Evolutionary conservation across 352 stramenopile species (phyloP).

Genomic region (Globisporangium recalcitrans): DNA sequence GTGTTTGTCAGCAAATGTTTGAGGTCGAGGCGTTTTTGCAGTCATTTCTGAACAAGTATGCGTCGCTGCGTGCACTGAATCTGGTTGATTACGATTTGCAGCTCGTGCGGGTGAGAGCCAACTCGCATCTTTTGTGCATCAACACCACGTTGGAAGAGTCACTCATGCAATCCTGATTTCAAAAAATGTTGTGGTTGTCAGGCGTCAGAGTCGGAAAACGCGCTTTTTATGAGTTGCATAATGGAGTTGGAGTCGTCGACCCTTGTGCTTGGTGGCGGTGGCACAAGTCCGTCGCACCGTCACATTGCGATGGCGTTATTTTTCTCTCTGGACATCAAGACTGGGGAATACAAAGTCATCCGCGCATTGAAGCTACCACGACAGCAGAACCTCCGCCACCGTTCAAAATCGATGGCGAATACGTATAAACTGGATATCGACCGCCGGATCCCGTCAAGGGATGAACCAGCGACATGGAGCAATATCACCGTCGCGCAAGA

Average conservation of each 20-base stretch:
- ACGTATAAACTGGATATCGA: slow-evolving; percentile 29
- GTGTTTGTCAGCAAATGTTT: slow-evolving; percentile 40
- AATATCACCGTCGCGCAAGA: slow-evolving; percentile 37
- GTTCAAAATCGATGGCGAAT: slow-evolving; percentile 27
- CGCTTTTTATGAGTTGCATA: slow-evolving; percentile 44
- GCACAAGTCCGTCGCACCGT: background rate
- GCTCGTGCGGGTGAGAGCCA: slow-evolving; percentile 41
- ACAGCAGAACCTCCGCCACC: slow-evolving; percentile 22
- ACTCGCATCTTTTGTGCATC: too few species aligned
- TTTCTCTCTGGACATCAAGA: slow-evolving; percentile 36
- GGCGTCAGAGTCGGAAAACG: slow-evolving; percentile 23
- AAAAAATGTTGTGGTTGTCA: slow-evolving; percentile 10
- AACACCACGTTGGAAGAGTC: background rate
- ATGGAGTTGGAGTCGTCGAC: slow-evolving; percentile 29
- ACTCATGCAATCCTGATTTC: background rate
- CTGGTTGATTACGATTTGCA: slow-evolving; percentile 62
- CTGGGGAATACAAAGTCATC: slow-evolving; percentile 37
- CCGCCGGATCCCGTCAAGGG: slow-evolving; percentile 17
- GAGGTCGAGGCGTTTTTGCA: slow-evolving; percentile 55
- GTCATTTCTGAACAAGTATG: slow-evolving; percentile 39
- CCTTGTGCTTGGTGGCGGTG: background rate
- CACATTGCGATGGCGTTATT: slow-evolving; percentile 36
- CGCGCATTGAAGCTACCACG: slow-evolving; percentile 38
- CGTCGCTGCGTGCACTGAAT: slow-evolving; percentile 29
- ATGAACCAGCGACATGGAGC: slow-evolving; percentile 22